These are phyloP conservation scores for Fusarium piperis DNA, from an alignment of 2,329 filamentous ascomycete genomes.

Conservation along the genomic window DNA sequence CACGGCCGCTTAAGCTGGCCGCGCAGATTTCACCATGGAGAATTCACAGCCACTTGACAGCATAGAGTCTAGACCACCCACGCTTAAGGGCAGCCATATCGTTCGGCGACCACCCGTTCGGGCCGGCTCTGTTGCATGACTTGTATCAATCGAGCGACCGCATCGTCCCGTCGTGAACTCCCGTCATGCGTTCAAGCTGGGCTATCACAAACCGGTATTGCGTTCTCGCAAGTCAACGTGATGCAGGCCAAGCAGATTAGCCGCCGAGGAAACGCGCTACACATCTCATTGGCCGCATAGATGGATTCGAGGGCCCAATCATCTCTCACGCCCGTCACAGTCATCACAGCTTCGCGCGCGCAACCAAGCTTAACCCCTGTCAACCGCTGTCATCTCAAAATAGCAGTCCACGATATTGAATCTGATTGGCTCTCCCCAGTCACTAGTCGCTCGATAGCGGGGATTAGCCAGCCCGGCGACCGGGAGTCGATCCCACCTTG, in stretches of 20 bases:
- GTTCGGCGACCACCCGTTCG: conserved; percentile 20
- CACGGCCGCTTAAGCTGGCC: conserved; percentile 18
- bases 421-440: conserved; percentile 46
- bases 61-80: neutral
- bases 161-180: conserved; percentile 26
- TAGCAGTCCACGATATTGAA: conserved; percentile 41
- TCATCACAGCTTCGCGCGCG: conserved; percentile 51
- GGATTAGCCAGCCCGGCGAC: conserved; percentile 33
- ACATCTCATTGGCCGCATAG: conserved; percentile 33
- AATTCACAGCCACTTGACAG: neutral
- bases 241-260: conserved; percentile 38
- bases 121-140: conserved; percentile 34
- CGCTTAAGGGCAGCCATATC: conserved; percentile 18
- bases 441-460: conserved; percentile 37
- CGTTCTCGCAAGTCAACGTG: conserved; percentile 8
- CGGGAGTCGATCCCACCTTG: conserved; percentile 34
- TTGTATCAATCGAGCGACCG: conserved; percentile 37
- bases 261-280: conserved; percentile 36
- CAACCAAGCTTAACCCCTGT: conserved; percentile 42
- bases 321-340: conserved; percentile 32
- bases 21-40: conserved; percentile 1
- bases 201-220: conserved; percentile 36
- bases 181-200: conserved; percentile 35
- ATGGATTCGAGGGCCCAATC: conserved; percentile 35
- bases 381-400: conserved; percentile 47